Percentiles rank a stretch among this genome's conserved stretches.
Evolutionary conservation across 2,329 filamentous ascomycete species (phyloP).

Genomic region (Cercospora sojina): DNA sequence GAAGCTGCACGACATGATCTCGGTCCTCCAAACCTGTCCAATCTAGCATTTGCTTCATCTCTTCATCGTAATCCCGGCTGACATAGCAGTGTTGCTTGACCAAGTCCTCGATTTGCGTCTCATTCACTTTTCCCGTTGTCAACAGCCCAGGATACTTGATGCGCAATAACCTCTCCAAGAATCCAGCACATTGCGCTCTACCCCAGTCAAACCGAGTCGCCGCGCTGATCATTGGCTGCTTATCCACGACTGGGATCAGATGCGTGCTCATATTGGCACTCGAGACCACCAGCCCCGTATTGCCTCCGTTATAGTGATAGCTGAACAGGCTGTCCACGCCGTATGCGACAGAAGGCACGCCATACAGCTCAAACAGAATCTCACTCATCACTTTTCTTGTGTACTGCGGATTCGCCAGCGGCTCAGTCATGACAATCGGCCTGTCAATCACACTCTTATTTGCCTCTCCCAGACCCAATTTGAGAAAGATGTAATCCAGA

Average conservation of each 20-base stretch:
- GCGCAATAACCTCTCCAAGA: conserved; percentile 81
- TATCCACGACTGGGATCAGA: conserved; percentile 87
- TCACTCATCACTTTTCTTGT: conserved; percentile 84
- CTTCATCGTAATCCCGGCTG: conserved; percentile 76
- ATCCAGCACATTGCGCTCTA: conserved; percentile 84
- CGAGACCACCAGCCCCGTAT: conserved; percentile 82
- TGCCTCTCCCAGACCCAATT: conserved; percentile 79
- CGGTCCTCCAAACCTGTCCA: conserved; percentile 91
- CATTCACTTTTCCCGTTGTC: conserved; percentile 64
- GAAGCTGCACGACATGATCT: conserved; percentile 86
- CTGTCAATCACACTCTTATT: conserved; percentile 69
- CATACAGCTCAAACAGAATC: conserved; percentile 94
- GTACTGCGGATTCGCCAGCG: conserved; percentile 87
- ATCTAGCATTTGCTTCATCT: conserved; percentile 75
- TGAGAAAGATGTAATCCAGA: conserved; percentile 91
- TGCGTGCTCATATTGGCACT: conserved; percentile 94
- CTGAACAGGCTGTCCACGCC: conserved; percentile 97
- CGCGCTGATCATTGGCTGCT: conserved; percentile 78
- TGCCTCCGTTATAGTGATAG: conserved; percentile 86
- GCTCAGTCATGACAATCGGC: conserved; percentile 92
- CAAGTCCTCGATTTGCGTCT: conserved; percentile 83
- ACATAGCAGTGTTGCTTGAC: conserved; percentile 88
- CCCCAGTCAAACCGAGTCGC: conserved; percentile 94
- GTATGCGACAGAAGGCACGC: conserved; percentile 83
- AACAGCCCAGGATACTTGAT: conserved; percentile 91